Base-by-base conservation (phyloP, 495 filamentous ascomycete genomes). In the Penicillium daleae region DNA sequence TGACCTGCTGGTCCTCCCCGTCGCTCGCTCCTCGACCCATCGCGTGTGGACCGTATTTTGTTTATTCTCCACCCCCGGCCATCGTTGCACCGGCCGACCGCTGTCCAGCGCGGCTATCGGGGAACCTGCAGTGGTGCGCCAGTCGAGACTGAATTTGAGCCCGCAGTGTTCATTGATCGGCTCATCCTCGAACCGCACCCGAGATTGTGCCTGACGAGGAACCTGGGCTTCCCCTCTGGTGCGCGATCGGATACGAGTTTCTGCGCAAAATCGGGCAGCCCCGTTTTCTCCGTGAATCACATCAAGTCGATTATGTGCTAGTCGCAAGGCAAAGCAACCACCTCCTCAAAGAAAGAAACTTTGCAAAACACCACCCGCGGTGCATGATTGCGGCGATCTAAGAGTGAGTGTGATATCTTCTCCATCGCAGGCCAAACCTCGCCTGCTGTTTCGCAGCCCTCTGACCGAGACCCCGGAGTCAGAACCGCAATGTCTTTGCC, bases 401-500 rank as follows among this genome's bases (percentile, higher is more conserved):
- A 48, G n/a, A 33, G 62, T 60, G 35, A 46, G 62, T 53, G 62
- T 53, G 57, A 48, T 33, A 55, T 17, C 19, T 12, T 6, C 7
- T 7, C 31, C 13, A 51, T 7, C 19, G 35, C 49, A 13, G 37
- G 6, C 50, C 21, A 39, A 31, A 32, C n/a, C 9, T 44, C 24
- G 8, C 27, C 31, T 19, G 32, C 32, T 35, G 33, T 50, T 44
- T 33, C 4, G 12, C 22, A 37, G 27, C 39, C 32, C 17, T 12
- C 48, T 42, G 49, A 31, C 13, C 10, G 29, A 42, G 22, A 46
- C 32, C 49, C n/a, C 21, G 35, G 22, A 26, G 22, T 7, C 40
- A 56, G 51, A 27, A 69, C 39, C 65, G 40, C 42, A 26, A 91
- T 91, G 89, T 89, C 89, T 73, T 79, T 89, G 61, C 87, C 89